Conservation (phyloP, 2,329 filamentous ascomycete species). For the Aureobasidium sp. region DNA sequence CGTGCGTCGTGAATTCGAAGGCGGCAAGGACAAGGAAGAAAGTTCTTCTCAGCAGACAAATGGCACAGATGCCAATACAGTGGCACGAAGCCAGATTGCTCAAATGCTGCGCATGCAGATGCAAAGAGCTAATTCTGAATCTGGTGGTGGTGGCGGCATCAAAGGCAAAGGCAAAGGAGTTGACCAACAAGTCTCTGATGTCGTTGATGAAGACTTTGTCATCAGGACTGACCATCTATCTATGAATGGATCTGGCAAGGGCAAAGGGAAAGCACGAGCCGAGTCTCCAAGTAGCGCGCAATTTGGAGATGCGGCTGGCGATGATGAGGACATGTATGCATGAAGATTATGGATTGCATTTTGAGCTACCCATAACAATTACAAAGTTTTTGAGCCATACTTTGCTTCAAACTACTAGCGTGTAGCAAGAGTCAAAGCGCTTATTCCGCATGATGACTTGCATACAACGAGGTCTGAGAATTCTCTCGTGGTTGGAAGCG, state of each 20-base stretch:
- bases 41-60: constrained; percentile 18
- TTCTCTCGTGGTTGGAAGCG: neutral
- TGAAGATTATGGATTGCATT: constrained; percentile 5
- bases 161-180: constrained; percentile 27
- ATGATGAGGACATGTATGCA: constrained; percentile 39
- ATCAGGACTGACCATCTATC: constrained; percentile 33
- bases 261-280: constrained; percentile 32
- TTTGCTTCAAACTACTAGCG: too few relatives aligned
- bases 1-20: constrained; percentile 78
- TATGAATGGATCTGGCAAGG: constrained; percentile 25
- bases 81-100: constrained; percentile 11
- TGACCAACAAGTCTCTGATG: constrained; percentile 17
- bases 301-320: constrained; percentile 34
- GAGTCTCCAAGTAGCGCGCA: constrained; percentile 29
- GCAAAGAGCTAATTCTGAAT: constrained; percentile 7
- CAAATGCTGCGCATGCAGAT: constrained; percentile 17
- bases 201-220: constrained; percentile 36
- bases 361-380: too few relatives aligned
- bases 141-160: constrained; percentile 19
- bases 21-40: constrained; percentile 42
- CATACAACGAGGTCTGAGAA: neutral
- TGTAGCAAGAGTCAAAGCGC: neutral
- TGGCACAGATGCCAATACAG: neutral
- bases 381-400: too few relatives aligned
- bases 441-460: neutral